phyloP scores from a whole-genome alignment of 257 asterid species.

The Scutellaria barbata region DNA sequence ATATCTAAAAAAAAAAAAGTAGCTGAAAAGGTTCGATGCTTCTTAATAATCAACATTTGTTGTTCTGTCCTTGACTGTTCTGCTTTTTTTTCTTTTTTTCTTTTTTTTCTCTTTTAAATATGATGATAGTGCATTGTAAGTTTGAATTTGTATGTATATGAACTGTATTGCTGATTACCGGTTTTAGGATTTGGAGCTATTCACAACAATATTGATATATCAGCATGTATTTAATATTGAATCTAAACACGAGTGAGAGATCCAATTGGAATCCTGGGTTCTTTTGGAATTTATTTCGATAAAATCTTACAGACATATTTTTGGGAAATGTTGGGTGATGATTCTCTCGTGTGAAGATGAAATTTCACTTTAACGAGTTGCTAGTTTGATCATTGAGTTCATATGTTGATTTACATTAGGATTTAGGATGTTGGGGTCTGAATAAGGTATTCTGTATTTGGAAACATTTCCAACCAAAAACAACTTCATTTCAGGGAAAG shows the following conservation, averaged over 20 bases:
- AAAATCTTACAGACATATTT: too few species aligned
- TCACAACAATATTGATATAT: too few species aligned
- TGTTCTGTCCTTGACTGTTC: neutral
- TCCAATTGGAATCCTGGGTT: too few species aligned
- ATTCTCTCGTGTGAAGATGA: too few species aligned
- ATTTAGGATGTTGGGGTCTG: too few species aligned
- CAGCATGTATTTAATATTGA: too few species aligned
- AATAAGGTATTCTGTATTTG: neutral
- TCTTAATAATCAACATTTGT: neutral
- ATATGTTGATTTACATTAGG: neutral
- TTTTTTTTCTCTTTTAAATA: conserved; percentile 1
- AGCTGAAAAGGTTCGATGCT: conserved; percentile 1
- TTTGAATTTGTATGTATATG: neutral
- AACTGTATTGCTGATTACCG: conserved; percentile 2
- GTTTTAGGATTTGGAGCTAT: too few species aligned
- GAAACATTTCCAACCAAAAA: neutral
- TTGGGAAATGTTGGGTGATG: too few species aligned
- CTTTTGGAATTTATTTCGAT: too few species aligned
- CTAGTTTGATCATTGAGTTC: neutral
- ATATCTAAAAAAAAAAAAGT: conserved; percentile 13
- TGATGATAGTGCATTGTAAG: neutral
- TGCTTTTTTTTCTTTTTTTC: neutral
- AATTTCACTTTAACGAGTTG: too few species aligned
- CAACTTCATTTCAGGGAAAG: neutral
- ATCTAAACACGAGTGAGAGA: too few species aligned